Evolutionary conservation across 495 filamentous ascomycete species (phyloP), one percentile per base, ranked within the genome.

Genomic region (Annulohypoxylon bovei): DNA sequence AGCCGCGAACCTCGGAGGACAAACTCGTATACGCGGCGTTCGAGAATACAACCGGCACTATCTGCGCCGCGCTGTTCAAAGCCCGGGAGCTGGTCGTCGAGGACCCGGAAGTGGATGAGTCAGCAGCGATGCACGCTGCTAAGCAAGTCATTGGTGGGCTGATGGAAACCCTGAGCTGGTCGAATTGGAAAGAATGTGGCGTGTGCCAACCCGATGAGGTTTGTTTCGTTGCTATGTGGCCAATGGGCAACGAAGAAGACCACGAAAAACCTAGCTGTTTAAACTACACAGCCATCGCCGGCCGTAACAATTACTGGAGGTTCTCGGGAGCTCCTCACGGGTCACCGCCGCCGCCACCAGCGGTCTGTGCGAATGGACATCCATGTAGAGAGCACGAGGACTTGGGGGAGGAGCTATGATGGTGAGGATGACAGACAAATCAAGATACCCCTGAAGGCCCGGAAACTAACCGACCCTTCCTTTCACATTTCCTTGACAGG

Each of bases 181-280:
- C 85, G 18, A 84, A 77, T 0, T 92, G 88, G 88, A 89, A 88
- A 68, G 77, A 86, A 49, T 90, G 89, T 60, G 77, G 79, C 4
- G 78, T 77, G 14, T 91, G 89, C 62, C 75, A 62, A 0, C 75
- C 78, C 16, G 84, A 88, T 60, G 86, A 91, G 75, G 80, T 88
- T n/a, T 91, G 89, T 76, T 82, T 89, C n/a, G 70, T 89, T 2
- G 86, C 90, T 0, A 88, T 91, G 74, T 91, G 89, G 88, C 90
- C 89, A 0, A 81, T 84, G 71, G 89, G 89, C 0, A 81, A 81
- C 0, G 68, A 79, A 0, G 79, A 85, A 18, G 87, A 90, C 62
- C 84, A 88, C 68, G 73, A 82, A 25, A 73, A 81, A 18, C 88
- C 88, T 0, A 76, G 77, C 42, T 89, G 87, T 62, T 73, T 68